Base-by-base conservation (phyloP, 129 eudicot genomes). In the Flaveria robusta region DNA sequence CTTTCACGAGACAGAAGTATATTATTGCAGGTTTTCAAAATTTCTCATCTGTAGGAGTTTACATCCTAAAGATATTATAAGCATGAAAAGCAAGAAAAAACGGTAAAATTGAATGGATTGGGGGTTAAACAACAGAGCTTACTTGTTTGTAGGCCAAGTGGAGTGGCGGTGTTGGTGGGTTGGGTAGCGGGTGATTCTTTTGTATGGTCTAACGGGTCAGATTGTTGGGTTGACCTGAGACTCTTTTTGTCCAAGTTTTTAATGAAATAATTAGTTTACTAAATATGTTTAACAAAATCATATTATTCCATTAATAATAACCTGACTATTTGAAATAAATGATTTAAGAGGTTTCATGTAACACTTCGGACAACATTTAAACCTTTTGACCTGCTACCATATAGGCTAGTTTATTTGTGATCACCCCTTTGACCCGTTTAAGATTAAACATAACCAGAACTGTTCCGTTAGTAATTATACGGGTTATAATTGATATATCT, bases 1-100 rank as follows among this genome's bases (percentile, higher is more conserved):
- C 50, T 66, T 75, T 75, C 22, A 29, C n/a, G 9, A 29, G 71
- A 27, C 68, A 45, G 43, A 55, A 43, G 15, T 45, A 11, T 42
- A 16, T 73, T 42, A 60, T 9, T 52, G 60, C 7, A 18, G 22
- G 19, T 26, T 15, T 13, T 11, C 13, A 3, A 34, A 0, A 3
- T 22, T 15, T 46, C 7, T 46, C 37, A 62, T 13, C 39, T 12
- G 0, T 62, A 7, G 68, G 68, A 24, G 56, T 45, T 19, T 34
- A 34, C 39, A 34, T 34, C 39, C 7, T 34, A 34, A 34, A 5
- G 39, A 34, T 34, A 5, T 34, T 34, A 34, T 34, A 54, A 9
- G 52, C 51, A 31, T 31, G 66, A 54, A 34, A 3, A 7, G 51
- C 20, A 16, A 29, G 59, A 31, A 64, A 75, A n/a, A 18, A 65